phyloP scores from a whole-genome alignment of 768 basidiomycete species.

The Russula griseocarnosa region DNA sequence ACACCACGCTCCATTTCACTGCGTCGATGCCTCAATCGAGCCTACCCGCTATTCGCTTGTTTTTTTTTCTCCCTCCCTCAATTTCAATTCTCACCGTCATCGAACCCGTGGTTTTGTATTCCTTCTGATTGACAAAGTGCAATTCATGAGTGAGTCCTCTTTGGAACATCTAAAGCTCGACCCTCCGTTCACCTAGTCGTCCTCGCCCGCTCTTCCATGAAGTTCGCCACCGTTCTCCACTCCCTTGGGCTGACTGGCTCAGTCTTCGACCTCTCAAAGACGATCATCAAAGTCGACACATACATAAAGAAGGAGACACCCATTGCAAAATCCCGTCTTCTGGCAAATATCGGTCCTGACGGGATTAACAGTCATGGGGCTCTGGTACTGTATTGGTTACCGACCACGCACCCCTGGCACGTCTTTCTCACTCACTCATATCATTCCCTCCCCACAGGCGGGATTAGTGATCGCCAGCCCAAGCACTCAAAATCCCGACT shows the following conservation, averaged over 20 bases:
- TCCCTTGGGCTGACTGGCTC: not conserved
- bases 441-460: constrained; percentile 22
- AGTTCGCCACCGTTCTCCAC: not conserved
- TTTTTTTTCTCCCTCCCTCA: not conserved
- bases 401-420: not conserved
- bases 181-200: not conserved
- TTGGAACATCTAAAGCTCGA: not conserved
- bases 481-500: constrained; percentile 32
- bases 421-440: not conserved
- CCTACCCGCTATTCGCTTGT: not conserved
- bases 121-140: not conserved
- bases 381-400: constrained; percentile 32
- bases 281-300: not conserved
- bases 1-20: not conserved
- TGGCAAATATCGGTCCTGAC: constrained; percentile 65
- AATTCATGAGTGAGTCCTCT: not conserved
- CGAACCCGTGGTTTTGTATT: not conserved
- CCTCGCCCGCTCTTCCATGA: not conserved
- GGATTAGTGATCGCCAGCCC: constrained; percentile 43
- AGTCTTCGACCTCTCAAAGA: not conserved
- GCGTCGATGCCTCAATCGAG: not conserved
- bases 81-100: not conserved
- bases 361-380: constrained; percentile 49
- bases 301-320: not conserved
- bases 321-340: constrained; percentile 44